A percentile compares a stretch with the other conserved stretches of the same genome.
Evolutionary conservation across 2,329 filamentous ascomycete species (phyloP).

Genomic region (Aspergillus sp.): DNA sequence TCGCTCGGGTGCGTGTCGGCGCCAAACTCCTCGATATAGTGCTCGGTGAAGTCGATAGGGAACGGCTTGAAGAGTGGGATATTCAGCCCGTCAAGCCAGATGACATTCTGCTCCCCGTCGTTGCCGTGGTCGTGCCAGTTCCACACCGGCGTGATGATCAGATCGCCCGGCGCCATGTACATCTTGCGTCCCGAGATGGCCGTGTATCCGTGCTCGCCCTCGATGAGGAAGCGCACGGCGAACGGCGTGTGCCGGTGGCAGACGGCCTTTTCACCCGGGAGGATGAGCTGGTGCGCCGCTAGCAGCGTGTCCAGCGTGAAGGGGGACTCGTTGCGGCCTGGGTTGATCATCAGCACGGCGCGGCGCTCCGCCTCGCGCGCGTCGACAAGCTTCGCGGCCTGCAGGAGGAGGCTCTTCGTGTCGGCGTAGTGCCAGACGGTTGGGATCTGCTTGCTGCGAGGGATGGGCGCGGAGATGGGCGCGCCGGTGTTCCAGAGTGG

Average conservation of each 20-base stretch:
- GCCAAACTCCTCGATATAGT: neutral
- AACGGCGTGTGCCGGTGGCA: slow-evolving; percentile 3
- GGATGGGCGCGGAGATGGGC: neutral
- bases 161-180: neutral
- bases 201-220: slow-evolving; percentile 1
- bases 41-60: neutral
- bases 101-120: neutral
- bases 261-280: neutral
- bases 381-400: neutral
- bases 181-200: neutral
- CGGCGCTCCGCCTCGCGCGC: neutral
- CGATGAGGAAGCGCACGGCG: slow-evolving; percentile 2
- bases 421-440: neutral
- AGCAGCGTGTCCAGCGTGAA: slow-evolving; percentile 1
- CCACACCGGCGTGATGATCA: slow-evolving; percentile 3
- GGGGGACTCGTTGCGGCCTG: neutral
- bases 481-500: neutral
- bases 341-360: neutral
- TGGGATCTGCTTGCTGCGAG: neutral
- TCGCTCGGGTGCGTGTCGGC: neutral
- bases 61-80: neutral
- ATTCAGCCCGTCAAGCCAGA: slow-evolving; percentile 4
- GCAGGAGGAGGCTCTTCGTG: neutral
- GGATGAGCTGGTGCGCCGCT: neutral
- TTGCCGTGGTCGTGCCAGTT: slow-evolving; percentile 6